Evolutionary conservation across 2,329 filamentous ascomycete genomes (phyloP).

Genomic region (Plectosphaerella sp.): DNA sequence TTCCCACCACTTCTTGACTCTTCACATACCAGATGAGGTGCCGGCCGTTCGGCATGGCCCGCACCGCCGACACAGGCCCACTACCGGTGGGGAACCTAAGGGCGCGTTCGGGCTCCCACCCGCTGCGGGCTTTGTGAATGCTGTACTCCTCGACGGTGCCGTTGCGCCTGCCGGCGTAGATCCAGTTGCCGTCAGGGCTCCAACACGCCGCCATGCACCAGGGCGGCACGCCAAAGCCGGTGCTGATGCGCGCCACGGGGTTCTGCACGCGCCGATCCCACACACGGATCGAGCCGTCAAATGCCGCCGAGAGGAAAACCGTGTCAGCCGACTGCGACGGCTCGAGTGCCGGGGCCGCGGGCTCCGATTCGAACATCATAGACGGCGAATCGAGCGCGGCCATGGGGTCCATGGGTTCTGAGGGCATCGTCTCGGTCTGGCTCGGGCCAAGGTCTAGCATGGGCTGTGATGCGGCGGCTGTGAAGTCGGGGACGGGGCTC

Average conservation of each 20-base stretch:
- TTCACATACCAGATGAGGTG: conserved; percentile 71
- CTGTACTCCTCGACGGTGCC: conserved; percentile 92
- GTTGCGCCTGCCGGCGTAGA: conserved; percentile 89
- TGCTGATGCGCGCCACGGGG: conserved; percentile 74
- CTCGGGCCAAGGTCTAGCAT: background rate
- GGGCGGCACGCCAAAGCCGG: conserved; percentile 72
- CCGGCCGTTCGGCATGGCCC: conserved; percentile 86
- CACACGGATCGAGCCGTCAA: conserved; percentile 83
- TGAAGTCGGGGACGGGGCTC: background rate
- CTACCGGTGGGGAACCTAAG: conserved; percentile 88
- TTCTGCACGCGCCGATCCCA: conserved; percentile 81
- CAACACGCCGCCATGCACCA: conserved; percentile 99
- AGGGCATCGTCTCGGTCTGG: background rate
- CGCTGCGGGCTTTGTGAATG: conserved; percentile 65
- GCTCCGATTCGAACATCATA: conserved; percentile 29
- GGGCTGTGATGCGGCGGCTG: background rate
- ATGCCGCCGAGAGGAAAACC: conserved; percentile 83
- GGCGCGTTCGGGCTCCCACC: conserved; percentile 69
- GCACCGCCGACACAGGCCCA: conserved; percentile 81
- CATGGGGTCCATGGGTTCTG: conserved; percentile 1
- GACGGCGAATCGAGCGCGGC: conserved; percentile 26
- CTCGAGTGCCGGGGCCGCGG: conserved; percentile 39
- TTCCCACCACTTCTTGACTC: background rate
- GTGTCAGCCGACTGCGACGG: conserved; percentile 62
- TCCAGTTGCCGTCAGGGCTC: conserved; percentile 91